Percentiles rank a stretch among this genome's conserved stretches.
Conservation (phyloP, 495 filamentous ascomycete genomes). For the Aspergillus conjunctus region DNA sequence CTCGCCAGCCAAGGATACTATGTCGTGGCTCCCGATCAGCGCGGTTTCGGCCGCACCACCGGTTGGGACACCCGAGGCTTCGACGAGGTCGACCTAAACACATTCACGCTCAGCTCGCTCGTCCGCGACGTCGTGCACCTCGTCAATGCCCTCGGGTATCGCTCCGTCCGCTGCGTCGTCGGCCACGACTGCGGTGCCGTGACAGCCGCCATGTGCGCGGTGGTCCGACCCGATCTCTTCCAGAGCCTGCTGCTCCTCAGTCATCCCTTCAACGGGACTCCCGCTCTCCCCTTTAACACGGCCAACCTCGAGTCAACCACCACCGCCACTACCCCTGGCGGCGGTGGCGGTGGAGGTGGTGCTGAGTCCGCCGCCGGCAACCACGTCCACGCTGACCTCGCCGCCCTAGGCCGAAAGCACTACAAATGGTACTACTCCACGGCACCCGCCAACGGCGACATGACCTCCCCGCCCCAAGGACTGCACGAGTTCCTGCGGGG, state of each 20-base stretch:
- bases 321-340: conserved; percentile 19
- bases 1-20: conserved; percentile 61
- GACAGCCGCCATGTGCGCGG: conserved; percentile 57
- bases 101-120: conserved; percentile 59
- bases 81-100: conserved; percentile 54
- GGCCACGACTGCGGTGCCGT: conserved; percentile 71
- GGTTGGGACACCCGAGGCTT: conserved; percentile 59
- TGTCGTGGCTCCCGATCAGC: conserved; percentile 67
- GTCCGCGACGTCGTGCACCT: conserved; percentile 65
- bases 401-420: conserved; percentile 58
- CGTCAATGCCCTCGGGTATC: conserved; percentile 61
- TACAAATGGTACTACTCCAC: conserved; percentile 74
- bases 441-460: conserved; percentile 55
- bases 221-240: conserved; percentile 68
- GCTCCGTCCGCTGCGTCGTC: conserved; percentile 58
- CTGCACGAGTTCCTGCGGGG: conserved; percentile 62
- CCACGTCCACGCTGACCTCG: conserved; percentile 56
- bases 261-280: conserved; percentile 57
- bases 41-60: conserved; percentile 67
- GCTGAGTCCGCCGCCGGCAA: conserved; percentile 30
- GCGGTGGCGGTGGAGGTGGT: conserved; percentile 22
- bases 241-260: conserved; percentile 54
- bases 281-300: conserved; percentile 54
- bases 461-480: conserved; percentile 55
- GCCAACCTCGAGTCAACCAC: conserved; percentile 31